Evolutionary conservation across 208 protist species (phyloP).

Genomic region (Trypanosoma theileri): DNA sequence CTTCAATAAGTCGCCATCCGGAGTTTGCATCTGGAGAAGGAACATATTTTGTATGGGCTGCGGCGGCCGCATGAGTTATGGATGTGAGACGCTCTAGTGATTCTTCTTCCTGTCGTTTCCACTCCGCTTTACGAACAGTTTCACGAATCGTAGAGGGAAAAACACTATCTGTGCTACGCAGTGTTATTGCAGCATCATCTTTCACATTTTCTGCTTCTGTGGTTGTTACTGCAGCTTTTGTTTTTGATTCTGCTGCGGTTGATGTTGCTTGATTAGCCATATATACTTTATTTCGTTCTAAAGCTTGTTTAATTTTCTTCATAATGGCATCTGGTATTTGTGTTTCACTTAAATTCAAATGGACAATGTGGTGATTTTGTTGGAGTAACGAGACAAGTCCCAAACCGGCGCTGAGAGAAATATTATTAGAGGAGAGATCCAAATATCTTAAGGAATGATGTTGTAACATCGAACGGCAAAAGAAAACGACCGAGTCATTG

Average conservation of each 20-base stretch:
- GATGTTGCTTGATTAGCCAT: conserved; percentile 1
- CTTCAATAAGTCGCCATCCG: conserved; percentile 76
- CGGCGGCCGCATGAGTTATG: not conserved
- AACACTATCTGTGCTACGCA: not conserved
- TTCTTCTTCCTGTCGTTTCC: conserved; percentile 17
- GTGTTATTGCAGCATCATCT: not conserved
- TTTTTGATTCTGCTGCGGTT: conserved; percentile 1
- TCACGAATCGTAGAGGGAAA: conserved; percentile 23
- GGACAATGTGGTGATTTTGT: conserved; percentile 31
- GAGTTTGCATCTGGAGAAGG: conserved; percentile 41
- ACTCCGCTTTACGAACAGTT: conserved; percentile 30
- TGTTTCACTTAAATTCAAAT: conserved; percentile 55
- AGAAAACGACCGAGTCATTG: conserved; percentile 82
- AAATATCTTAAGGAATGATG: conserved; percentile 48
- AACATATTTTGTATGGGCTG: conserved; percentile 10
- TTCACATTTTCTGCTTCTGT: not conserved
- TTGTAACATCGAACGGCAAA: conserved; percentile 64
- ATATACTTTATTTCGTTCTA: conserved; percentile 40
- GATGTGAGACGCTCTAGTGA: conserved; percentile 19
- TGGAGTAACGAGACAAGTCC: conserved; percentile 69
- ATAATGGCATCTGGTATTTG: conserved; percentile 61
- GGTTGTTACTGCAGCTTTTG: not conserved
- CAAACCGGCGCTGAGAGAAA: conserved; percentile 74
- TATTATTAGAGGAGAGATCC: conserved; percentile 72
- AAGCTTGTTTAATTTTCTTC: conserved; percentile 41